A percentile compares a stretch with the other conserved stretches of the same genome.
phyloP scores from a whole-genome alignment of 495 filamentous ascomycete genomes.

The Cetradonia linearis region DNA sequence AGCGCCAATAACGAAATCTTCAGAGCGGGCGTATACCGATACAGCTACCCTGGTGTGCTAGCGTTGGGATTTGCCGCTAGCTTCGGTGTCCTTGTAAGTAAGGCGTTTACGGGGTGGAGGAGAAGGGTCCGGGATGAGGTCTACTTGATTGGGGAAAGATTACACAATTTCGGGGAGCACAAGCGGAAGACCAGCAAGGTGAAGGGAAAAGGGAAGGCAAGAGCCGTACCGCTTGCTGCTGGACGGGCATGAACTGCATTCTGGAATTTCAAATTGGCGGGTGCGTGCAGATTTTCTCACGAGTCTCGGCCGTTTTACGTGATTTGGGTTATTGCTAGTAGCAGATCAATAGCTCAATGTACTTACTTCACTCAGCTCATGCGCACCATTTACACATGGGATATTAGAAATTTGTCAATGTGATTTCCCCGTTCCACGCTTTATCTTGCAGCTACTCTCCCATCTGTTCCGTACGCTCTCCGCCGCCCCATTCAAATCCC shows the following conservation, averaged over 20 bases:
- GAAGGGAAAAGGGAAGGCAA: slow-evolving; percentile 15
- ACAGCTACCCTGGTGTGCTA: slow-evolving; percentile 56
- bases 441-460: neutral
- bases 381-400: too few species aligned
- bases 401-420: too few species aligned
- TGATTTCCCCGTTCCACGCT: too few species aligned
- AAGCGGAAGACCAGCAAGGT: slow-evolving; percentile 15
- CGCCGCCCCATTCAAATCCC: neutral
- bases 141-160: slow-evolving; percentile 84
- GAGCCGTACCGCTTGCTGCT: neutral
- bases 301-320: neutral
- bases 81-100: slow-evolving; percentile 35
- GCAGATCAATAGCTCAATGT: too few species aligned
- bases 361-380: too few species aligned
- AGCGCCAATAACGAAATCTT: slow-evolving; percentile 34
- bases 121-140: slow-evolving; percentile 83
- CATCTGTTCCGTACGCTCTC: too few species aligned
- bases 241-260: neutral
- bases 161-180: slow-evolving; percentile 81
- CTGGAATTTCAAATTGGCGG: neutral
- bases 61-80: slow-evolving; percentile 37
- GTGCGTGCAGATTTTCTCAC: slow-evolving; percentile 3
- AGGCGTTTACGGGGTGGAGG: slow-evolving; percentile 63
- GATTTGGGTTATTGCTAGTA: too few species aligned
- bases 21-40: slow-evolving; percentile 53